Base-by-base conservation (phyloP, 2,329 filamentous ascomycete species). In the Claviceps pazoutovae region DNA sequence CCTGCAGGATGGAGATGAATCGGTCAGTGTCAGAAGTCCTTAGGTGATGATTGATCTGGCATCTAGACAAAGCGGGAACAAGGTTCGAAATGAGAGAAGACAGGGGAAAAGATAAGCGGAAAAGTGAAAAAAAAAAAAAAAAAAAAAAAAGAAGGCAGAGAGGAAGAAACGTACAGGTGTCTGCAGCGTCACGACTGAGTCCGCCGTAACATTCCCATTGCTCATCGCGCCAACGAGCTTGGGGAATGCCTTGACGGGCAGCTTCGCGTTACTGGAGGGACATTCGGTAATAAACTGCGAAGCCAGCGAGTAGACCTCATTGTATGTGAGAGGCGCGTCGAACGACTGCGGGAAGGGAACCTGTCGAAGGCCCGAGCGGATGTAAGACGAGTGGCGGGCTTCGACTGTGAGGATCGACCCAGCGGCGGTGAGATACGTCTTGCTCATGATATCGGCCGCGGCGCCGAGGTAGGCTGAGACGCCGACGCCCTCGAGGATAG, bases 391-490 rank as follows among this genome's bases (percentile, higher is more conserved):
- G 71, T 86, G 83, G 2, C 82, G 74, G 5, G 80, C 72, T 66
- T 86, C 83, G 38, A 83, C 73, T 21, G 65, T 66, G 34, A 86
- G 68, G 62, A 86, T 86, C 51, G 77, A 78, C 16, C 75, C 82
- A 2, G 83, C 83, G 1, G 75, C 76, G 0, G 63, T 62, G 51
- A 86, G 71, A 63, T 82, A 82, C 2, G 69, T 65, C 61, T 79
- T 79, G 64, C 72, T 72, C 58, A 72, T 69, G 61, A 85, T 82
- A 51, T 71, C 69, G 23, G 74, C 73, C 5, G 81, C 81, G 17
- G 80, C 81, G 42, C 82, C 80, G 56, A 84, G 68, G 67, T 81
- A 83, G 4, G 82, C 69, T 1, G 75, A 75, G 68, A 86, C 82
- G 9, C 82, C 75, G 36, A 82, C 74, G 60, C 85, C 82, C 52